These are phyloP conservation scores for Pelagomonas calceolata DNA, from an alignment of 108 stramenopile species.

Conservation along the genomic window DNA sequence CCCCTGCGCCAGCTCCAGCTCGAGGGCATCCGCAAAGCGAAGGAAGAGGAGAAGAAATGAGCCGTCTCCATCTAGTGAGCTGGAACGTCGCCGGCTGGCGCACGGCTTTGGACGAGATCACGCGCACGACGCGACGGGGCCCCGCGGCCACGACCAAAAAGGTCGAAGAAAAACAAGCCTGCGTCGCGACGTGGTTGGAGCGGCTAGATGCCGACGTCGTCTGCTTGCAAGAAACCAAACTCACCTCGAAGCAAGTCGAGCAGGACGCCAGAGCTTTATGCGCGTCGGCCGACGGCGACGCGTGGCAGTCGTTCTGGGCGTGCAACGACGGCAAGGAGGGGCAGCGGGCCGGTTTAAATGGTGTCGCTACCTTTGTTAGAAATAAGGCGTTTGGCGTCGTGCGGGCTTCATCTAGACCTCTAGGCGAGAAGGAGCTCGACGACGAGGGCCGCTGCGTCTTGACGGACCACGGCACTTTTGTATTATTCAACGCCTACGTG, in stretches of 20 bases:
- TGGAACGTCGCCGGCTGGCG: slow-evolving; percentile 83
- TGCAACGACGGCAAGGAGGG: slow-evolving; percentile 39
- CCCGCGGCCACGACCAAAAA: slow-evolving; percentile 33
- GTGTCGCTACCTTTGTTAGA: slow-evolving; percentile 71
- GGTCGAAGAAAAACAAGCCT: slow-evolving; percentile 40
- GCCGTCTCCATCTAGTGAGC: slow-evolving; percentile 37
- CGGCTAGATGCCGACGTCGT: slow-evolving; percentile 46
- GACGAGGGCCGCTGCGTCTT: slow-evolving; percentile 71
- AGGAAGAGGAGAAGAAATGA: too few relatives aligned
- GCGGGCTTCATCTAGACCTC: slow-evolving; percentile 43
- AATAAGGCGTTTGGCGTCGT: slow-evolving; percentile 28
- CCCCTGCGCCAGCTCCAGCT: too few relatives aligned
- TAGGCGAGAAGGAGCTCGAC: slow-evolving; percentile 56
- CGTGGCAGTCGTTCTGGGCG: slow-evolving; percentile 73
- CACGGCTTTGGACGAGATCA: slow-evolving; percentile 16
- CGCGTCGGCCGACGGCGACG: slow-evolving; percentile 46
- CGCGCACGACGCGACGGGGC: background rate
- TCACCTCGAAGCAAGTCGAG: slow-evolving; percentile 50
- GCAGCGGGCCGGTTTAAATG: slow-evolving; percentile 55
- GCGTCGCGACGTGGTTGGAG: background rate
- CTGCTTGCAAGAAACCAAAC: slow-evolving; percentile 81
- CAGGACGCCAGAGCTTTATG: slow-evolving; percentile 49
- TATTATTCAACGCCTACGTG: slow-evolving; percentile 82
- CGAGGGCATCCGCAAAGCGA: too few relatives aligned
- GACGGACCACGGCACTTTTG: slow-evolving; percentile 76